These are phyloP conservation scores for Pezicula carpinea DNA, from an alignment of 2,329 filamentous ascomycete species.

Conservation along the genomic window DNA sequence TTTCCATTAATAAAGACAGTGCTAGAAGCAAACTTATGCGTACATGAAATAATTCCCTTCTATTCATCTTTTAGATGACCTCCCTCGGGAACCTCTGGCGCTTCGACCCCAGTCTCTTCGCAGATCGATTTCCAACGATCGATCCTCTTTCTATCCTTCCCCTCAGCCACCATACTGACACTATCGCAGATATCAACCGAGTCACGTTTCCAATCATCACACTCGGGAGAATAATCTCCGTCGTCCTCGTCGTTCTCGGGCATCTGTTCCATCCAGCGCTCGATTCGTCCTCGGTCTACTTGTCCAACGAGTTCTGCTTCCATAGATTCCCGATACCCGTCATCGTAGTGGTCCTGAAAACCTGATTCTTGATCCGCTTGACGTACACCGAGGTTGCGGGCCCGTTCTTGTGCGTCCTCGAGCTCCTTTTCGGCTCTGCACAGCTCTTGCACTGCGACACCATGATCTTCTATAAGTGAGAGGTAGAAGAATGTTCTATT, in stretches of 20 bases:
- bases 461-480: conserved; percentile 4
- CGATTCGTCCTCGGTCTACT: conserved; percentile 12
- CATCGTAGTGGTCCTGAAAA: conserved; percentile 10
- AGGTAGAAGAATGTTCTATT: conserved; percentile 11
- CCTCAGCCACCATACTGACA: conserved; percentile 10
- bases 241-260: neutral
- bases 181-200: conserved; percentile 9
- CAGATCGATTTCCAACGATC: conserved; percentile 10
- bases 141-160: conserved; percentile 6
- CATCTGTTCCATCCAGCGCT: conserved; percentile 12
- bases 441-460: conserved; percentile 1
- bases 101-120: neutral
- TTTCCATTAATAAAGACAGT: no score
- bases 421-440: conserved; percentile 7
- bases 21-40: no score
- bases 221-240: neutral
- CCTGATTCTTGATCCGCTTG: conserved; percentile 10
- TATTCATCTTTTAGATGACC: neutral
- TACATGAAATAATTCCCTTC: no score
- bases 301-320: conserved; percentile 7
- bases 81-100: neutral
- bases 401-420: neutral
- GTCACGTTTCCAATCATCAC: conserved; percentile 9
- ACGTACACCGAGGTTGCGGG: conserved; percentile 5
- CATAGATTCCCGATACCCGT: conserved; percentile 15